These are phyloP conservation scores for Penicillium goetzii DNA, from an alignment of 495 filamentous ascomycete genomes.

Conservation along the genomic window DNA sequence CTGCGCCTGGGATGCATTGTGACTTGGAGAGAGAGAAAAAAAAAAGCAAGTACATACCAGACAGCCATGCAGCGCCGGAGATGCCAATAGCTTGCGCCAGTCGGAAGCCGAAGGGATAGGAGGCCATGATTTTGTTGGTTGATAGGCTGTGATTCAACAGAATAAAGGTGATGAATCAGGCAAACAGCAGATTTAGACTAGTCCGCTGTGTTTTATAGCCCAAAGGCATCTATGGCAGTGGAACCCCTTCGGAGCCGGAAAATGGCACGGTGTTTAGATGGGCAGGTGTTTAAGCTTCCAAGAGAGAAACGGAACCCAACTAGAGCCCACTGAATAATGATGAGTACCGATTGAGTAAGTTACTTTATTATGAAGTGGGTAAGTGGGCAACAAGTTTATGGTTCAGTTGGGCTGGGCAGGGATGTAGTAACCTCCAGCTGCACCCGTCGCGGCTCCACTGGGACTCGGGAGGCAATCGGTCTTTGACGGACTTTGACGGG, in stretches of 20 bases:
- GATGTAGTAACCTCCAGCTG: not conserved
- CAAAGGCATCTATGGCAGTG: not conserved
- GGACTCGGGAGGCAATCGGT: not conserved
- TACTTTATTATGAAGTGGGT: not conserved
- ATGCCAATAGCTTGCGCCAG: constrained; percentile 41
- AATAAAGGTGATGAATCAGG: not conserved
- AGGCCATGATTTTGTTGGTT: constrained; percentile 23
- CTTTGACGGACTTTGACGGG: constrained; percentile 11
- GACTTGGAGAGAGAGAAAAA: not conserved
- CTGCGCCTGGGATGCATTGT: not conserved
- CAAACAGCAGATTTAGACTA: not conserved
- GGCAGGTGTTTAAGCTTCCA: not conserved
- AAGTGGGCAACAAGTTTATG: not conserved
- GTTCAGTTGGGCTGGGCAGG: not conserved
- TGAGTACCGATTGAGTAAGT: not conserved
- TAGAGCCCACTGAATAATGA: not conserved
- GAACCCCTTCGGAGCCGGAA: not conserved
- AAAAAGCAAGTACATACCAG: constrained; percentile 26
- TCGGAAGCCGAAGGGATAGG: constrained; percentile 27
- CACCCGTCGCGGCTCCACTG: not conserved
- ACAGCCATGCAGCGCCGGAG: constrained; percentile 38
- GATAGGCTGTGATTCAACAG: not conserved
- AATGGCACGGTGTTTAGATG: not conserved
- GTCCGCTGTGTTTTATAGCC: not conserved
- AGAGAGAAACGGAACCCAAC: not conserved